Base-by-base conservation (phyloP, 2,329 filamentous ascomycete species). In the Cyphellophora europaea region DNA sequence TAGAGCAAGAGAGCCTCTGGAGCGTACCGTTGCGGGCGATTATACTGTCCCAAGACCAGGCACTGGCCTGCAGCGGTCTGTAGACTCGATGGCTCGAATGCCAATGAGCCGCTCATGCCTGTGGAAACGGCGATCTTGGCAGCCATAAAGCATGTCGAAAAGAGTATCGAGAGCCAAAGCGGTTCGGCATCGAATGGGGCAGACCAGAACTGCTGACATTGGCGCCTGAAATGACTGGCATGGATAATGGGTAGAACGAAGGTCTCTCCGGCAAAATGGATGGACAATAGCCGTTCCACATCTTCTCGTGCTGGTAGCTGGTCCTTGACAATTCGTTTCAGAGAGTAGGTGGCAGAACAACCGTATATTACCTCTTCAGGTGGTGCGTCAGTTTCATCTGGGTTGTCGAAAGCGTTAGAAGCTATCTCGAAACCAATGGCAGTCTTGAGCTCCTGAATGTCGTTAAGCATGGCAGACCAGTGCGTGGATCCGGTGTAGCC, bases 161-260 rank as follows among this genome's bases (percentile, higher is more conserved):
- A 73, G 13, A 69, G 62, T 36, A 71, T 51, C 3, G 66, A 69
- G 5, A 73, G 49, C 69, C 69, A 73, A 11, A 69, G 62, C 3
- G 67, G 49, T 4, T 63, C 56, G 2, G 65, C 63, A 17, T 67
- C 63, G 5, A 55, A 53, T 2, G 68, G 67, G 38, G 59, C 61
- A 34, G 57, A 39, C 70, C 70, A 74, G 46, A 72, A 67, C 33
- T 58, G 54, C 42, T 73, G 67, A 47, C 73, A 74, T 45, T 70
- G 61, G 11, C 38, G 39, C 14, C 41, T 37, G 32, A 45, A 47
- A 14, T 40, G 32, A 16, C 23, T n/a, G 11, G 33, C 33, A 27
- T 49, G 47, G 28, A 49, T 43, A 30, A 43, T 38, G 3, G 41
- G 42, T 11, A 45, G 34, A 27, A 49, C 38, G 27, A 47, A n/a